Evolutionary conservation across 176 grass and related monocot species (phyloP), one percentile per base, ranked within the genome.

Genomic region (Typha latifolia): DNA sequence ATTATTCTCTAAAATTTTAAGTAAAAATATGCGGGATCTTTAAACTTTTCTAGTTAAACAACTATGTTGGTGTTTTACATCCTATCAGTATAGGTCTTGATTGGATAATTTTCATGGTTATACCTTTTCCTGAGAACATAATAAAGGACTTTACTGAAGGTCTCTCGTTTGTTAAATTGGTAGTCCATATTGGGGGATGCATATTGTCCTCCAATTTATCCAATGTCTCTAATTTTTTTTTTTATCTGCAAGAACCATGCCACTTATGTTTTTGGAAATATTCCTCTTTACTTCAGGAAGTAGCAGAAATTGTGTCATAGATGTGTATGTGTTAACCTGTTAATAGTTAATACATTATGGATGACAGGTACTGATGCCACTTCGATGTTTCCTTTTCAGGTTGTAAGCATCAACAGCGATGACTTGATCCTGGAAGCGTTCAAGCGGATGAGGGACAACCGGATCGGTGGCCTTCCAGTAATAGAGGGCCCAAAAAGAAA

Each of bases 401-500:
- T 99, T 72, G 82, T 90, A 69, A 86, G 82, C 2, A 73, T 99
- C 37, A 90, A 85, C 29, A 79, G 89, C 68, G 81, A 90, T 75
- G 84, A 93, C 78, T 51, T 87, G 27, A 84, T 99, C 43, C 72
- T 99, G 47, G 86, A 93, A 73, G 94, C 81, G 56, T 99, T 93
- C 79, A 91, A 84, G 62, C 79, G 77, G 61, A 99, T 99, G 94
- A 90, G 77, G 76, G 86, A 93, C 69, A 92, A 87, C 70, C 70
- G 77, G 62, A 87, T 99, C 47, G 85, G 85, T 52, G 94, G 89
- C 0, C 78, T 99, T 12, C 94, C 89, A 7, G 84, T 99, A 51
- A 67, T 99, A 19, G 81, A 99, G 83, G 79, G 86, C 8, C 81
- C 76, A 29, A 66, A 50, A 23, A 64, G 64, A 49, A 99, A 92